A percentile compares a stretch with the other conserved stretches of the same genome.
phyloP scores from a whole-genome alignment of 176 grass and related monocot genomes.

The Aegilops longissima region DNA sequence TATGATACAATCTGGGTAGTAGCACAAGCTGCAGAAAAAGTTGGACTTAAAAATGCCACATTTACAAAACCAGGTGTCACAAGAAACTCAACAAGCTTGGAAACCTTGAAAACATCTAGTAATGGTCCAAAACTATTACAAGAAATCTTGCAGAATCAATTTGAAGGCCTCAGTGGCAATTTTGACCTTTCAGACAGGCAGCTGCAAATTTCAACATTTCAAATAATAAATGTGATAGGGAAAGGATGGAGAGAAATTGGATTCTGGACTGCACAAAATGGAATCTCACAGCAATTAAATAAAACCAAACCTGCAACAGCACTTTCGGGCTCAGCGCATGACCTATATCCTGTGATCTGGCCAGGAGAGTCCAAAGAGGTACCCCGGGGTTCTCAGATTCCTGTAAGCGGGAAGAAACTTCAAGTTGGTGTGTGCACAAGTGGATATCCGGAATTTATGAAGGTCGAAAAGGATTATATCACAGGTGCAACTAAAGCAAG shows the following conservation, averaged over 20 bases:
- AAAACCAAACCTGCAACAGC: neutral
- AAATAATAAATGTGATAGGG: slow-evolving; percentile 57
- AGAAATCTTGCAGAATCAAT: slow-evolving; percentile 32
- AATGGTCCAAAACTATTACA: slow-evolving; percentile 50
- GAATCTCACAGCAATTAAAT: slow-evolving; percentile 15
- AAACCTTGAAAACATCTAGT: neutral
- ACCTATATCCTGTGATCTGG: slow-evolving; percentile 40
- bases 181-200: slow-evolving; percentile 53
- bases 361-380: slow-evolving; percentile 34
- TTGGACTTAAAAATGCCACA: slow-evolving; percentile 10
- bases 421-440: slow-evolving; percentile 41
- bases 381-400: slow-evolving; percentile 46
- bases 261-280: slow-evolving; percentile 44
- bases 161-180: slow-evolving; percentile 53
- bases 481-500: slow-evolving; percentile 11
- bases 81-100: slow-evolving; percentile 24
- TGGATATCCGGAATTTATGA: slow-evolving; percentile 30
- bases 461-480: slow-evolving; percentile 29
- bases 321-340: too few species aligned
- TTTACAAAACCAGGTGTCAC: slow-evolving; percentile 26
- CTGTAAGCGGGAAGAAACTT: slow-evolving; percentile 29
- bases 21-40: slow-evolving; percentile 38
- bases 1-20: slow-evolving; percentile 59
- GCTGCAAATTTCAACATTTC: slow-evolving; percentile 26
- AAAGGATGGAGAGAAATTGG: slow-evolving; percentile 28